phyloP scores from a whole-genome alignment of 805 yeast genomes.

The Teunomyces pallodes region DNA sequence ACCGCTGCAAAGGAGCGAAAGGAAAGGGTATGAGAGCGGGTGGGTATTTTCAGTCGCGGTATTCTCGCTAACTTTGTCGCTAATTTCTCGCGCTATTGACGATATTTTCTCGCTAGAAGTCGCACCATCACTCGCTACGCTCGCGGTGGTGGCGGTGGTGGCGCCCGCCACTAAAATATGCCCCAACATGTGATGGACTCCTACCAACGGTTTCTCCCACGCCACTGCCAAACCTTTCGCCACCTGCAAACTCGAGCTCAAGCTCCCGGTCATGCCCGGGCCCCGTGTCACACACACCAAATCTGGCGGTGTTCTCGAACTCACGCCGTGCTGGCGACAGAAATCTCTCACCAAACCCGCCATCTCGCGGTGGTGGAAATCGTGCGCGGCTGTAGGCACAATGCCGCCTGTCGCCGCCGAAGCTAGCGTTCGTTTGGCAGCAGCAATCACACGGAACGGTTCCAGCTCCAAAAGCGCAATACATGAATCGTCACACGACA shows the following conservation, averaged over 20 bases:
- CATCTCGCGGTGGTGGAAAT: constrained; percentile 66
- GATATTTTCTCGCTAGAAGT: background rate
- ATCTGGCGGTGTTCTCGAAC: constrained; percentile 49
- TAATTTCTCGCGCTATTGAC: background rate
- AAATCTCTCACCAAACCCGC: constrained; percentile 50
- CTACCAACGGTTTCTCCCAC: constrained; percentile 73
- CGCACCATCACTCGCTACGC: background rate
- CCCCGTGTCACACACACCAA: constrained; percentile 89
- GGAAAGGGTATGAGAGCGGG: constrained; percentile 54
- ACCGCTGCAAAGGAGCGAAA: constrained; percentile 82
- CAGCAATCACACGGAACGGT: constrained; percentile 53
- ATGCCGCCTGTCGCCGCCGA: constrained; percentile 77
- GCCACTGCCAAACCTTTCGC: constrained; percentile 85
- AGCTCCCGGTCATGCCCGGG: constrained; percentile 93
- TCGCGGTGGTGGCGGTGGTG: background rate
- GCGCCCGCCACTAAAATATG: constrained; percentile 57
- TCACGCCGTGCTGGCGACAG: constrained; percentile 34
- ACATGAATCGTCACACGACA: constrained; percentile 95
- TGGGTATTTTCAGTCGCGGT: constrained; percentile 40
- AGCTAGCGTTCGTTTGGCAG: constrained; percentile 63
- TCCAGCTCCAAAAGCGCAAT: constrained; percentile 59
- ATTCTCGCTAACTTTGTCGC: background rate
- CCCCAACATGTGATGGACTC: constrained; percentile 96
- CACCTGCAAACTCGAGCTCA: constrained; percentile 76
- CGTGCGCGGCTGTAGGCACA: constrained; percentile 79